phyloP scores from a whole-genome alignment of 345 rosid species.

The Citropsis articulata region DNA sequence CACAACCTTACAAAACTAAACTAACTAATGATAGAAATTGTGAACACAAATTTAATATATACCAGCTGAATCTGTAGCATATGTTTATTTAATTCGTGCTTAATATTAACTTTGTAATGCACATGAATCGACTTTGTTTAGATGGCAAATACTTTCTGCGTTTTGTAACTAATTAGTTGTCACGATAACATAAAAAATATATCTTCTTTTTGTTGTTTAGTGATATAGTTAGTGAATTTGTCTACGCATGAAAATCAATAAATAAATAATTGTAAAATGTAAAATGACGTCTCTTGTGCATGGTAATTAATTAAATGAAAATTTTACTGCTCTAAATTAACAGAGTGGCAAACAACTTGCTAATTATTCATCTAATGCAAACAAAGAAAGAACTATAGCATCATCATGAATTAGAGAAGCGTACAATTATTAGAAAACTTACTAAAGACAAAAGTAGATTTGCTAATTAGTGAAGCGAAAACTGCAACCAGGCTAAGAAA shows the following conservation, averaged over 20 bases:
- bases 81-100: no score
- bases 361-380: not conserved
- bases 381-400: not conserved
- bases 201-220: not conserved
- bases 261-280: no score
- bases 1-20: no score
- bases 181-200: not conserved
- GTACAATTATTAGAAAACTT: not conserved
- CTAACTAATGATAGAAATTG: no score
- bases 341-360: not conserved
- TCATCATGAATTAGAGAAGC: no score
- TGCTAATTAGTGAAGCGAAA: not conserved
- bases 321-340: not conserved
- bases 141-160: no score
- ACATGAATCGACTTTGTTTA: no score
- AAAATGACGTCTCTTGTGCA: not conserved
- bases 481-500: no score
- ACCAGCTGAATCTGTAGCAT: no score
- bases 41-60: no score
- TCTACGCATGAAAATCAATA: not conserved
- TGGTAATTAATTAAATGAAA: not conserved
- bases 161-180: no score
- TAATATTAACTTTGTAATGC: no score
- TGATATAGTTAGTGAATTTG: not conserved
- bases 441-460: constrained; percentile 12